Percentiles rank a stretch among this genome's conserved stretches.
Evolutionary conservation across 371 early-diverging fungal species (phyloP).

Genomic region (Actinomortierella ambigua): DNA sequence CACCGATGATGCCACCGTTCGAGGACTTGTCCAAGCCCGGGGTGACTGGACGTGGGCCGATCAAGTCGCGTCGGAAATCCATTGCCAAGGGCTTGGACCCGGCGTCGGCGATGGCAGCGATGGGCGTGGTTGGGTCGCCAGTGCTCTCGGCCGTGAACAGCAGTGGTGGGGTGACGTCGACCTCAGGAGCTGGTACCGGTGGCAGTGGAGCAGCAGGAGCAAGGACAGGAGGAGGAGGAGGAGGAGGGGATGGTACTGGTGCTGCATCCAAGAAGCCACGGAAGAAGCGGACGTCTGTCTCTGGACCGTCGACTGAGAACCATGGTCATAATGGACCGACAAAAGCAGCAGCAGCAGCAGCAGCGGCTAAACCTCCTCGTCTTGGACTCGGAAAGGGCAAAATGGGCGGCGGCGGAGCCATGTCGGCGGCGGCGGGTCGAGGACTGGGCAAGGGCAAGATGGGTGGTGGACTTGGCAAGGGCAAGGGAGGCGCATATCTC

Average conservation of each 20-base stretch:
- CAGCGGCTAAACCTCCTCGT: constrained; percentile 5
- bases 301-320: too few species aligned
- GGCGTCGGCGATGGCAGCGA: constrained; percentile 15
- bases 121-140: constrained; percentile 4
- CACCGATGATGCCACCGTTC: constrained; percentile 6
- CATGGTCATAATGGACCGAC: constrained; percentile 3
- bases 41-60: constrained; percentile 43
- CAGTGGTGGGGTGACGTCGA: too few species aligned
- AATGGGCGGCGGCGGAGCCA: constrained; percentile 36
- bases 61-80: constrained; percentile 44
- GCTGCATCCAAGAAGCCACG: constrained; percentile 26
- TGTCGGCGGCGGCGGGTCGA: constrained; percentile 8
- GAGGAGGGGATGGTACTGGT: not conserved
- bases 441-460: constrained; percentile 42
- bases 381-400: constrained; percentile 39
- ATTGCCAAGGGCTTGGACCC: constrained; percentile 44
- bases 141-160: too few species aligned
- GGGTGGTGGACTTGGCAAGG: constrained; percentile 40
- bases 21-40: constrained; percentile 30
- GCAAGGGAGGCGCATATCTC: constrained; percentile 44
- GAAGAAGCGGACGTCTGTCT: constrained; percentile 22
- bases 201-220: constrained; percentile 12
- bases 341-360: not conserved
- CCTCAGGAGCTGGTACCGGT: constrained; percentile 15
- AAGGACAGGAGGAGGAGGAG: constrained; percentile 2